Conservation (phyloP, 75 land plant genomes). For the Selaginella tamariscina region DNA sequence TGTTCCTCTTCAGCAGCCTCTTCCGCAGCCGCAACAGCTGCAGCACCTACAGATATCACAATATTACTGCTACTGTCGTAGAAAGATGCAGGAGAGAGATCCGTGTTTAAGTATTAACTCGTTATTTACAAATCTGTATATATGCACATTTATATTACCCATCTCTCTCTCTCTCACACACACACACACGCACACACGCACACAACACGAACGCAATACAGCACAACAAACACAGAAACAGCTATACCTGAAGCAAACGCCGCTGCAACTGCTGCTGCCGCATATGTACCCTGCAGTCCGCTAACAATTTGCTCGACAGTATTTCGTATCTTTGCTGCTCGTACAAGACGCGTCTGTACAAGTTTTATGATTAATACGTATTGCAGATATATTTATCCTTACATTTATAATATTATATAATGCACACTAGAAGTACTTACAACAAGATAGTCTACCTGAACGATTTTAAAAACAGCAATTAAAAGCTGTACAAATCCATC, state of each 20-base stretch:
- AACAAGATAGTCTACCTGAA: conserved; percentile 47
- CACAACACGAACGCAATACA: no score
- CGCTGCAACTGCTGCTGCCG: conserved; percentile 72
- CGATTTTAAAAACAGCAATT: conserved; percentile 57
- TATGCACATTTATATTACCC: no score
- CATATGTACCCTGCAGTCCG: conserved; percentile 75
- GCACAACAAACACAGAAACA: conserved; percentile 41
- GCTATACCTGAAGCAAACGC: conserved; percentile 67
- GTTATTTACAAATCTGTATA: no score
- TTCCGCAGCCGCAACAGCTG: conserved; percentile 45
- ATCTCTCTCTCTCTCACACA: no score
- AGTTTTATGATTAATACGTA: no score
- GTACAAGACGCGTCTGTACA: conserved; percentile 63
- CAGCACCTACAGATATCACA: no score
- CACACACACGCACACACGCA: no score
- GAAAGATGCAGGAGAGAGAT: no score
- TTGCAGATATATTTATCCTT: no score
- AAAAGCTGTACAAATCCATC: conserved; percentile 85
- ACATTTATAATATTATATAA: no score
- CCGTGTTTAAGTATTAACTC: no score
- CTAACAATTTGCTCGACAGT: conserved; percentile 87
- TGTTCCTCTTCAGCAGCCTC: conserved; percentile 41
- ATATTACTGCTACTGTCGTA: no score
- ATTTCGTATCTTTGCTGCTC: conserved; percentile 73
- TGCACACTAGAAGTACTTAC: background rate